Evolutionary conservation across 129 eudicot genomes (phyloP).

Genomic region (Apium graveolens): DNA sequence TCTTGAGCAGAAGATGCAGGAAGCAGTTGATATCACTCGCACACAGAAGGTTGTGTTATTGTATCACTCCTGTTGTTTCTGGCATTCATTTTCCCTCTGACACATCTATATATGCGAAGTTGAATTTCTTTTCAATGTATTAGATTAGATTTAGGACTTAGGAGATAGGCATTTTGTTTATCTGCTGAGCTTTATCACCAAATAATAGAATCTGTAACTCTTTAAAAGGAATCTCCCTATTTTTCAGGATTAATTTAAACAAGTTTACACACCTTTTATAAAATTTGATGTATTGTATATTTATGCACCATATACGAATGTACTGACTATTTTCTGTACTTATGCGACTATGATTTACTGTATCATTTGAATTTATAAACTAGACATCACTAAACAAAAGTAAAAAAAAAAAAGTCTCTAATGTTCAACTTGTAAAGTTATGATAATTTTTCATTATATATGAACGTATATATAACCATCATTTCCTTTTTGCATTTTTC

Average conservation of each 20-base stretch:
- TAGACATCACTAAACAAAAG: background rate
- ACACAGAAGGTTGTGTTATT: conserved; percentile 44
- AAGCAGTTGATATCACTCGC: conserved; percentile 47
- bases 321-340: background rate
- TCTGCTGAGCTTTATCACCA: background rate
- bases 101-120: background rate
- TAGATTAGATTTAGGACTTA: background rate
- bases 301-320: background rate
- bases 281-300: background rate
- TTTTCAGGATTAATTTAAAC: background rate
- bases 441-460: background rate
- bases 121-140: background rate
- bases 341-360: background rate
- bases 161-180: background rate
- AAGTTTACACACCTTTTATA: background rate
- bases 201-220: background rate
- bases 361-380: background rate
- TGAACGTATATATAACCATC: background rate
- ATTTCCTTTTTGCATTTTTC: background rate
- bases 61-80: background rate
- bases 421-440: background rate
- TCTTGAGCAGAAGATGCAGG: conserved; percentile 63
- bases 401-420: background rate
- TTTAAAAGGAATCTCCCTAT: background rate
- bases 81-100: background rate